These are phyloP conservation scores for Gloeopeniophorella convolvens DNA, from an alignment of 768 basidiomycete species.

Conservation along the genomic window DNA sequence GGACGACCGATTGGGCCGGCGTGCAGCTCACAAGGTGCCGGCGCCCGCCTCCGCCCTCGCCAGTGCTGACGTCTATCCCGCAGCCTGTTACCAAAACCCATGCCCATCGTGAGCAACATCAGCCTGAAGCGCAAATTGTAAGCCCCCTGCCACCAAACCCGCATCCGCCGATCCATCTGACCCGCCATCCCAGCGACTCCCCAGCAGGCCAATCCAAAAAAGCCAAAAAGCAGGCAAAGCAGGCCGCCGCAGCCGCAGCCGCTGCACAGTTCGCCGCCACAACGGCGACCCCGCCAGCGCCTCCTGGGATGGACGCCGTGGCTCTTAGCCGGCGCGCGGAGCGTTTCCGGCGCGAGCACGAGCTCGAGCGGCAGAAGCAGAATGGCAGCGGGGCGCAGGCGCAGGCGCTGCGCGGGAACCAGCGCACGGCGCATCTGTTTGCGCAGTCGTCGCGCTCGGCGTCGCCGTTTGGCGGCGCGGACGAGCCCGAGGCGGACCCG, in stretches of 20 bases:
- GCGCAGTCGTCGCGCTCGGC: slow-evolving; percentile 32
- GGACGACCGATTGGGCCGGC: slow-evolving; percentile 91
- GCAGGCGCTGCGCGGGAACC: slow-evolving; percentile 30
- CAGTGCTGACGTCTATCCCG: background rate
- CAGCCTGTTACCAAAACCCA: slow-evolving; percentile 58
- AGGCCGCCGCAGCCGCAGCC: slow-evolving; percentile 28
- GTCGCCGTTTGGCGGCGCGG: slow-evolving; percentile 44
- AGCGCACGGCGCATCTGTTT: slow-evolving; percentile 50
- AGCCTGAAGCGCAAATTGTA: slow-evolving; percentile 69
- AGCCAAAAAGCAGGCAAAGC: slow-evolving; percentile 49
- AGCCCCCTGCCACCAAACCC: slow-evolving; percentile 18
- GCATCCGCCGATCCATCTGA: background rate
- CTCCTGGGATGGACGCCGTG: slow-evolving; percentile 59
- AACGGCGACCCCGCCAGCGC: slow-evolving; percentile 27
- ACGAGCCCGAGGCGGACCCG: slow-evolving; percentile 69
- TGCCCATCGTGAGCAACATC: slow-evolving; percentile 33
- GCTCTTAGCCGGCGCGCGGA: slow-evolving; percentile 73
- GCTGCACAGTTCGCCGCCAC: no score
- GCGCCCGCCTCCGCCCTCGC: slow-evolving; percentile 4
- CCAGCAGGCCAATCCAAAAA: slow-evolving; percentile 37
- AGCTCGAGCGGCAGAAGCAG: slow-evolving; percentile 68
- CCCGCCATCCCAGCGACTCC: background rate
- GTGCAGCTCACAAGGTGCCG: slow-evolving; percentile 81
- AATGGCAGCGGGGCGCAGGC: slow-evolving; percentile 28
- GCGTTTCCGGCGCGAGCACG: slow-evolving; percentile 88